phyloP scores from a whole-genome alignment of 192 early-diverging fungal species.

The Spizellomyces sp. region DNA sequence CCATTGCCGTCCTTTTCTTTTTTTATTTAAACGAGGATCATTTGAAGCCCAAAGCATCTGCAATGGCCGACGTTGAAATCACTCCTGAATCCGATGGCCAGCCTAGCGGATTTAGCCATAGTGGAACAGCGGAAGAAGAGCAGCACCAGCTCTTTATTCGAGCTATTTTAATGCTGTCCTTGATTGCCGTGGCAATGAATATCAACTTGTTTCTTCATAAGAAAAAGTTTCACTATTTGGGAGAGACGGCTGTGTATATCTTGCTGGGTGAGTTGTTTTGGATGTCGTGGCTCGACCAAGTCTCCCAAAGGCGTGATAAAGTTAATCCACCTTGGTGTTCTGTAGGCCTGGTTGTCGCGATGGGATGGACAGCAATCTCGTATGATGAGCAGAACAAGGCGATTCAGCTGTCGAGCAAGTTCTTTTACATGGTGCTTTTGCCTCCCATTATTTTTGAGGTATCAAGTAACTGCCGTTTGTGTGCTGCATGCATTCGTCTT shows the following conservation, averaged over 20 bases:
- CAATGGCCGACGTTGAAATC: too few relatives aligned
- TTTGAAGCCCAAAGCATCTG: too few relatives aligned
- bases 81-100: constrained; percentile 10
- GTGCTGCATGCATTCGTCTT: background rate
- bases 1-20: too few relatives aligned
- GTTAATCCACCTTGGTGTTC: background rate
- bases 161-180: constrained; percentile 53
- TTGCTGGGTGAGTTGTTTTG: constrained; percentile 42
- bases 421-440: constrained; percentile 65
- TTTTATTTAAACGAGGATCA: too few relatives aligned
- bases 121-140: constrained; percentile 10
- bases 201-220: constrained; percentile 53
- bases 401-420: constrained; percentile 55
- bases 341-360: constrained; percentile 51
- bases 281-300: background rate
- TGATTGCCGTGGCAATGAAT: constrained; percentile 57
- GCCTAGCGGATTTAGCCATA: constrained; percentile 9
- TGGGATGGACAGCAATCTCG: constrained; percentile 50
- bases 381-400: constrained; percentile 48
- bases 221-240: constrained; percentile 58
- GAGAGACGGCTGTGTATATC: constrained; percentile 57
- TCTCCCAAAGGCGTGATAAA: background rate
- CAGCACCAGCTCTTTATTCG: constrained; percentile 46
- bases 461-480: background rate
- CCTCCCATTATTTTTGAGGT: constrained; percentile 66